Base-by-base conservation (phyloP, 202 grass and related monocot genomes). In the Brachypodium distachyon region DNA sequence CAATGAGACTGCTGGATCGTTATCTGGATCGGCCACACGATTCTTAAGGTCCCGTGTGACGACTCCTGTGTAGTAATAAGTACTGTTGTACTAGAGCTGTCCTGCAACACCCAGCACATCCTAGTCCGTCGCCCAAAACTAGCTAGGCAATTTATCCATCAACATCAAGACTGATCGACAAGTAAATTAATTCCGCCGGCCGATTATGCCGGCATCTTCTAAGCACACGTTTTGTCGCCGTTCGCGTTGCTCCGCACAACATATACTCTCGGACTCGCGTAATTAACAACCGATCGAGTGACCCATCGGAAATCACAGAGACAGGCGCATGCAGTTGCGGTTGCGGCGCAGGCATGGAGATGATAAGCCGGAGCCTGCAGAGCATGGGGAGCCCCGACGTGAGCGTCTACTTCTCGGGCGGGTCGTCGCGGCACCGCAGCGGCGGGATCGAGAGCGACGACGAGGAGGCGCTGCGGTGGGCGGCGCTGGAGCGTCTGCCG, bases 381-480 rank as follows among this genome's bases (percentile, higher is more conserved):
- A 81, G 82, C 48, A 81, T 87, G 66, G 70, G 69, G 69, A 87
- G 80, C 70, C 88, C 84, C 4, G 91, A 86, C 67, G 65, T 36
- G 13, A 90, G 78, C 37, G 61, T 50, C 0, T 83, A 87, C 80
- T 87, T 87, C 74, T 85, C 87, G 0, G 59, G 81, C 54, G 55
- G 62, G 67, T 77, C 84, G 0, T 90, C 87, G 36, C 47, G 81
- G 43, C 67, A 42, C 0, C 63, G 82, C 37, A 68, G 90, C 73
- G 54, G 59, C 56, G 82, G 61, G n/a, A n/a, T n/a, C 50, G 80
- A 69, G 53, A 71, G 85, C 28, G 91, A 90, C 60, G 93, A 96
- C 40, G 89, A 96, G 89, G 87, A 92, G 84, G 87, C 89, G 13
- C 85, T 96, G 61, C 81, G 81, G 58, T 96, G 93, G 89, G 89